Conservation (phyloP, 2,329 filamentous ascomycete species). For the Colletotrichum sp. region DNA sequence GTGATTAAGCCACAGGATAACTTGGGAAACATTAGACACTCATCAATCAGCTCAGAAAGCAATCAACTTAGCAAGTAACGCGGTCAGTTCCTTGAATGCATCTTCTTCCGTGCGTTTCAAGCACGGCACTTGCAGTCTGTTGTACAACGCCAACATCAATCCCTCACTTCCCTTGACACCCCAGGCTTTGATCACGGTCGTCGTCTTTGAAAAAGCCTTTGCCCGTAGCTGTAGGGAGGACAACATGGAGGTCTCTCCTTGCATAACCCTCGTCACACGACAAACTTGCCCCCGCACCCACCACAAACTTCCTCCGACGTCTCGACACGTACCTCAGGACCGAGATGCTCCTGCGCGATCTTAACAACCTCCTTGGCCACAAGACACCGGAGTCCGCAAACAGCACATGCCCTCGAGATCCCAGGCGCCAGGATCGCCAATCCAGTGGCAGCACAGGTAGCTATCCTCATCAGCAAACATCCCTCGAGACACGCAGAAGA, state of each 20-base stretch:
- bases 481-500: neutral
- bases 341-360: conserved; percentile 35
- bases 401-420: conserved; percentile 58
- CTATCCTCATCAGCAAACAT: conserved; percentile 30
- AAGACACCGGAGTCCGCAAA: conserved; percentile 59
- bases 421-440: conserved; percentile 60
- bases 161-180: rapidly evolving
- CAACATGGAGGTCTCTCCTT: neutral
- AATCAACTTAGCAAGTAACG: rapidly evolving
- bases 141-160: rapidly evolving
- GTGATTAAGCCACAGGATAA: neutral
- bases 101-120: rapidly evolving
- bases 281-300: conserved; percentile 47
- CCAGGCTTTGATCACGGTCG: neutral
- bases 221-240: neutral
- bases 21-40: neutral
- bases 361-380: conserved; percentile 45
- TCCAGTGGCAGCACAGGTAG: conserved; percentile 58
- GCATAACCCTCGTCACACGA: conserved; percentile 29
- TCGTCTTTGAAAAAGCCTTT: neutral
- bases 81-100: neutral
- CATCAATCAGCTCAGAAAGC: rapidly evolving
- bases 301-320: conserved; percentile 41
- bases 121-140: rapidly evolving
- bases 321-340: conserved; percentile 30